Conservation (phyloP, 2,329 filamentous ascomycete species). For the Ciborinia camelliae region DNA sequence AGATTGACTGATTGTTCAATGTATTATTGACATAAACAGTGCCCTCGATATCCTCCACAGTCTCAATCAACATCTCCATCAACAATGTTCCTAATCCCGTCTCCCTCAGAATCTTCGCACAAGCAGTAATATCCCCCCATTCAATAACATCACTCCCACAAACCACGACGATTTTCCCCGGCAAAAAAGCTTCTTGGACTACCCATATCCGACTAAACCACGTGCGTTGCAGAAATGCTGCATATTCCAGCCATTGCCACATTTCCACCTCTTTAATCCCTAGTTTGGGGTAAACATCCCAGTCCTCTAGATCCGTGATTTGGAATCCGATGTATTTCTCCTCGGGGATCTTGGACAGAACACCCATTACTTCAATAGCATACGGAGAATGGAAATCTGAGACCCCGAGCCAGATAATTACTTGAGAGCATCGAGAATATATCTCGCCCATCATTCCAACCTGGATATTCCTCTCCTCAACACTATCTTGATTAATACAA, state of each 20-base stretch:
- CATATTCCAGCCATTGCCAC: constrained; percentile 21
- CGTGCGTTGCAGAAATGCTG: constrained; percentile 20
- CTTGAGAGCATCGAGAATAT: constrained; percentile 15
- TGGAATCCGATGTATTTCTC: neutral
- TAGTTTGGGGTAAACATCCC: constrained; percentile 8
- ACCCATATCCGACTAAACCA: constrained; percentile 25
- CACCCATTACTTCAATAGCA: constrained; percentile 11
- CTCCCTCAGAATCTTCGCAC: constrained; percentile 16
- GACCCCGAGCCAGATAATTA: constrained; percentile 23
- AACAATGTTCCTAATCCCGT: constrained; percentile 17
- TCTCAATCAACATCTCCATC: constrained; percentile 16
- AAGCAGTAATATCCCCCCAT: constrained; percentile 17
- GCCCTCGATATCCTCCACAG: constrained; percentile 6
- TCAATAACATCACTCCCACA: constrained; percentile 13
- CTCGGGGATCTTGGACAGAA: constrained; percentile 1
- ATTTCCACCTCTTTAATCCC: constrained; percentile 12
- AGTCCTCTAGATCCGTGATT: constrained; percentile 12
- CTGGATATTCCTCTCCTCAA: constrained; percentile 18
- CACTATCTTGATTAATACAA: constrained; percentile 23
- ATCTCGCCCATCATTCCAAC: constrained; percentile 23
- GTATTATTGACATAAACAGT: constrained; percentile 19
- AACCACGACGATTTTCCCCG: constrained; percentile 13
- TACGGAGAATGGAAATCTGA: constrained; percentile 9
- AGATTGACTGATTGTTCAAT: constrained; percentile 22
- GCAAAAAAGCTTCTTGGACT: constrained; percentile 21